A percentile compares a stretch with the other conserved stretches of the same genome.
phyloP scores from a whole-genome alignment of 169 alveolate species.

The Eimeria nieschulzi region DNA sequence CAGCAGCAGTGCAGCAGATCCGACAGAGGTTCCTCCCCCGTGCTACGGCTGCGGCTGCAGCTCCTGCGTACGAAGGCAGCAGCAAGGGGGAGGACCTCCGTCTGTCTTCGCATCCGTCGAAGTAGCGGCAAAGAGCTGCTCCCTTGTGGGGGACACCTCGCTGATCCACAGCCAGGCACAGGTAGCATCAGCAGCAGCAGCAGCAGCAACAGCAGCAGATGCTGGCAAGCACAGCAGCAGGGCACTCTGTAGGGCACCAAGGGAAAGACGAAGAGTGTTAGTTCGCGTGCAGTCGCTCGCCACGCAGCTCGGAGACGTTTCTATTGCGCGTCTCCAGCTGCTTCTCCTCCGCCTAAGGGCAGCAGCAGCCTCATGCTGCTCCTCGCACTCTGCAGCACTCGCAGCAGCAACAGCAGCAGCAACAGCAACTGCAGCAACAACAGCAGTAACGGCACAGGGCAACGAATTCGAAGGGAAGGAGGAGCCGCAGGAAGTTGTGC shows the following conservation, averaged over 20 bases:
- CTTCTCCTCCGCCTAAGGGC: background rate
- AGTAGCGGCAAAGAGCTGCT: background rate
- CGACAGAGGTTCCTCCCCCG: background rate
- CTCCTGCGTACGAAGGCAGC: background rate
- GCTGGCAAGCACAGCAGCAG: background rate
- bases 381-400: background rate
- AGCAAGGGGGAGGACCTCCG: background rate
- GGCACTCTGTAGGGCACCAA: too few relatives aligned
- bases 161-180: background rate
- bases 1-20: background rate
- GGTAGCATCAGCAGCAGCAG: conserved; percentile 31
- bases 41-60: background rate
- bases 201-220: conserved; percentile 32
- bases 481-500: background rate
- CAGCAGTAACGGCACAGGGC: background rate
- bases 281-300: background rate
- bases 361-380: conserved; percentile 42
- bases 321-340: conserved; percentile 42
- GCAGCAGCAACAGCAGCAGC: background rate
- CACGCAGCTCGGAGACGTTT: conserved; percentile 7
- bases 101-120: background rate
- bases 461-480: background rate
- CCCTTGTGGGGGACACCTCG: too few relatives aligned
- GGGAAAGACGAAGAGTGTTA: too few relatives aligned
- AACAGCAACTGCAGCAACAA: background rate